Conservation (phyloP, 495 filamentous ascomycete species). For the Eremomyces bilateralis region DNA sequence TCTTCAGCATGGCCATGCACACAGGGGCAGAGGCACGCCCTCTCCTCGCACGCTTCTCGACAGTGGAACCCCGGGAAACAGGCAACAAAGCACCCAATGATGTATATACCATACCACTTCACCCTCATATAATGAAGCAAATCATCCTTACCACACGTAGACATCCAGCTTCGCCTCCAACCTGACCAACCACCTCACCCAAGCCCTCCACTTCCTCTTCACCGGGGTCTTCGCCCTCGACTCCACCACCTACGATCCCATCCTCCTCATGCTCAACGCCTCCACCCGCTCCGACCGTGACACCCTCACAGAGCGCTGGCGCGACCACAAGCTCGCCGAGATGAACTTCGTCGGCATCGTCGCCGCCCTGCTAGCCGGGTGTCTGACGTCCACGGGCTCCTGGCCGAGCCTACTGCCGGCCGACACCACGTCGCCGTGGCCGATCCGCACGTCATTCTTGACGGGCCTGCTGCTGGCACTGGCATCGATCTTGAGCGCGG, state of each 20-base stretch:
- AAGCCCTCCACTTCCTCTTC: no score
- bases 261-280: constrained; percentile 11
- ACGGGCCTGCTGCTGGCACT: constrained; percentile 13
- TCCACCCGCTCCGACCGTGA: constrained; percentile 10
- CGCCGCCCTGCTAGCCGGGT: constrained; percentile 12
- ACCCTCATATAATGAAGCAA: no score
- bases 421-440: constrained; percentile 8
- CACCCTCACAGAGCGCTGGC: constrained; percentile 12
- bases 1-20: no score
- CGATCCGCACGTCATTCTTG: constrained; percentile 13
- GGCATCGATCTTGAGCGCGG: constrained; percentile 10
- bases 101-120: no score
- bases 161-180: no score
- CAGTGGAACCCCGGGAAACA: no score
- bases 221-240: constrained; percentile 10
- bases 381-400: constrained; percentile 14
- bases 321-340: constrained; percentile 10
- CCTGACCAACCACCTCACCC: no score
- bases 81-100: no score
- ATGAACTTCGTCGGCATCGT: constrained; percentile 16
- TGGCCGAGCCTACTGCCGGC: constrained; percentile 13
- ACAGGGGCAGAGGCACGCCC: no score
- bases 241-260: constrained; percentile 10
- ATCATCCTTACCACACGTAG: no score
- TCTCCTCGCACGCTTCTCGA: no score